Evolutionary conservation across 441 rosid species (phyloP), one percentile per base, ranked within the genome.

Genomic region (Erodium chrysanthum): DNA sequence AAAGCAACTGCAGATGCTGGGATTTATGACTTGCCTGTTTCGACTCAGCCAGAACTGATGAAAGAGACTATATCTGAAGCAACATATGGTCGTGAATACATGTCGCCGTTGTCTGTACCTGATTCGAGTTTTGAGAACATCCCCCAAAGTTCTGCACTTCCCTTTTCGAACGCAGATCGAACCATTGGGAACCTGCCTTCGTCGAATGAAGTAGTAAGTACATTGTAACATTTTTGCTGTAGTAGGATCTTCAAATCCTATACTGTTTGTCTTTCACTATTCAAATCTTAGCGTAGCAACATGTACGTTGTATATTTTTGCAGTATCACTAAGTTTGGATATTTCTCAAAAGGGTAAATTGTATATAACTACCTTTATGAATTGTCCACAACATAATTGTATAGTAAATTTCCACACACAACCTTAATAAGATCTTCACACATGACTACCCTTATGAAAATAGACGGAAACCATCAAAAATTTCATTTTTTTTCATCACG

Each of bases 161-260:
- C 80, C 44, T 65, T 46, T 70, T 50, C 17, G 62, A 70, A 59
- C 15, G 17, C 60, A 66, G 37, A 63, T 29, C 78, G 64, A 62
- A 62, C 67, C 7, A 68, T 72, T 23, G 64, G 68, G 71, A 74
- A 73, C 76, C 65, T 72, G 72, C 68, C 77, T 66, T 54, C 71
- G 37, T 70, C 48, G 0, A 68, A 61, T 74, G 82, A 80, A 72
- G 29, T 62, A 86, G 86, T 82, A 76, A 75, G 64, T 4, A 37
- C 56, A 46, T 66, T 66, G 56, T 42, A 56, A 17, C 11, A 14
- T 54, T 20, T n/a, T 0, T 7, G 59, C 61, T 18, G 25, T 9
- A 18, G 11, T 18, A 27, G 25, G 11, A 31, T 59, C 2, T 59
- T 23, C 3, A 59, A 10, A 11, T 59, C 31, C 63, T 22, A 20